Conservation (phyloP, 1,284 basidiomycete genomes). For the Ceratobasidium sp. region DNA sequence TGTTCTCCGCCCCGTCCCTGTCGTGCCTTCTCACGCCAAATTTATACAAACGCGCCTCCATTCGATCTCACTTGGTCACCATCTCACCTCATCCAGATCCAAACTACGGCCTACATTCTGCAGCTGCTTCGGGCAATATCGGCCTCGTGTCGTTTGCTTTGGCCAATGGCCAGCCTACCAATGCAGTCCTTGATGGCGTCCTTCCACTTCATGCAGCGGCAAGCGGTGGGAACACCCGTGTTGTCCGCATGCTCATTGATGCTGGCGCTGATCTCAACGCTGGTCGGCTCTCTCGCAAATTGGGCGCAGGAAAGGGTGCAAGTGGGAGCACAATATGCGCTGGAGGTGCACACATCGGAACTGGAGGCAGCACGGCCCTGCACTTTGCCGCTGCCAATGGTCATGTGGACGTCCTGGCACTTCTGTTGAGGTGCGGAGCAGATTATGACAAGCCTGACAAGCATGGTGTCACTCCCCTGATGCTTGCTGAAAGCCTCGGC, state of each 20-base stretch:
- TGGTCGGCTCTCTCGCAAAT: slow-evolving; percentile 50
- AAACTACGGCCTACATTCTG: slow-evolving; percentile 88
- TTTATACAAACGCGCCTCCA: neutral
- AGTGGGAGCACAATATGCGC: slow-evolving; percentile 36
- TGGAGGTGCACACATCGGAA: slow-evolving; percentile 31
- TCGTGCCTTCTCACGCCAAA: slow-evolving; percentile 9
- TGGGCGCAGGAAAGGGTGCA: slow-evolving; percentile 31
- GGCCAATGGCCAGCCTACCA: slow-evolving; percentile 91
- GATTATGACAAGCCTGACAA: slow-evolving; percentile 83
- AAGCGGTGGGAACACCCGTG: slow-evolving; percentile 84
- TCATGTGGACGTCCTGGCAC: slow-evolving; percentile 75
- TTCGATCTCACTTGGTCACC: slow-evolving; percentile 17
- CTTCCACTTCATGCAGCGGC: slow-evolving; percentile 91
- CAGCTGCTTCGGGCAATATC: slow-evolving; percentile 86
- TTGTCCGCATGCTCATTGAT: slow-evolving; percentile 87
- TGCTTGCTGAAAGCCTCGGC: slow-evolving; percentile 58
- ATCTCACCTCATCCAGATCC: slow-evolving; percentile 66
- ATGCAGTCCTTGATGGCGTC: slow-evolving; percentile 91
- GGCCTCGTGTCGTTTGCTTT: slow-evolving; percentile 89
- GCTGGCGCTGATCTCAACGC: slow-evolving; percentile 92
- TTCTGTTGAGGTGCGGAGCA: slow-evolving; percentile 84
- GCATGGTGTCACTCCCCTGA: slow-evolving; percentile 79
- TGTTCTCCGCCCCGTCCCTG: neutral
- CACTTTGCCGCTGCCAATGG: slow-evolving; percentile 95
- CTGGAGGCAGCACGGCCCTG: slow-evolving; percentile 69